Base-by-base conservation (phyloP, 1,284 basidiomycete species). In the Grifola frondosa region DNA sequence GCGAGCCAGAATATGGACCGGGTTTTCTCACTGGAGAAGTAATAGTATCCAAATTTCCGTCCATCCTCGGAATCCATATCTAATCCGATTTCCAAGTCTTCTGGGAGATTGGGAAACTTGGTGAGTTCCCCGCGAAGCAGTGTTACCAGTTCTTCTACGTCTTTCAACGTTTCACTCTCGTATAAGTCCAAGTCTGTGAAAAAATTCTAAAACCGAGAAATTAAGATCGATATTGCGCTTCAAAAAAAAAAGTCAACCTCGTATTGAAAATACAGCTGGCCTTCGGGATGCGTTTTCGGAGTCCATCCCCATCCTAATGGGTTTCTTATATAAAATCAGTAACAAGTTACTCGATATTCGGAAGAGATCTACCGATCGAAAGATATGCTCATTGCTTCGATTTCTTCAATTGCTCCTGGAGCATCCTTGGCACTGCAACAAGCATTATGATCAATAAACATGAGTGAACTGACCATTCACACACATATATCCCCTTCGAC, bases 241-340 rank as follows among this genome's bases (percentile, higher is more conserved):
- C 11, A 21, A 6, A 5, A 13, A 9, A 23, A 5, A 26, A 8
- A 22, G 30, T 32, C 13, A 9, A 40, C 51, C 35, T 46, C 15
- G 10, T 37, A 44, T 12, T 36, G 22, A 30, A 56, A 58, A 33
- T 59, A 59, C 17, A 48, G n/a, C 25, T 45, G 40, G 3, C 58
- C 58, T 34, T 59, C 58, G 0, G 58, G 58, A 26, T 59, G 56
- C 1, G 35, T 31, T n/a, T 23, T 46, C 0, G 37, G 17, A n/a
- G 36, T 34, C 58, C 58, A 59, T n/a, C 38, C 39, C 4, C 22
- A 30, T 2, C 31, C 43, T 1, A 33, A 6, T n/a, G n/a, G n/a
- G n/a, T n/a, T n/a, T n/a, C n/a, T n/a, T n/a, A n/a, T n/a, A n/a
- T n/a, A n/a, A n/a, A n/a, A n/a, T n/a, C n/a, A n/a, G n/a, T n/a